Conservation (phyloP, 345 rosid genomes). For the Laguncularia racemosa region DNA sequence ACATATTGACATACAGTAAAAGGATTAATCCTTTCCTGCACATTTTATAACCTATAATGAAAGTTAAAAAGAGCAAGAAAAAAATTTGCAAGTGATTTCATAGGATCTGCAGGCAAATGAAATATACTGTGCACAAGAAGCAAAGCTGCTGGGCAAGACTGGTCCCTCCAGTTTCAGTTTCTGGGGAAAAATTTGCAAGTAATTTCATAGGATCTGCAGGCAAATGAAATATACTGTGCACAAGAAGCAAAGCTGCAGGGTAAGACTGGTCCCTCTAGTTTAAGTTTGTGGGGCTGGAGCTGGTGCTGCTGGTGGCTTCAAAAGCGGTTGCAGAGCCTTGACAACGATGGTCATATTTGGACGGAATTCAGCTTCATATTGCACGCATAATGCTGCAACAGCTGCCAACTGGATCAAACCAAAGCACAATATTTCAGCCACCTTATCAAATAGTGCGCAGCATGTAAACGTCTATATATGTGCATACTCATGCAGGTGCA, state of each 20-base stretch:
- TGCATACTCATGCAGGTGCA: background rate
- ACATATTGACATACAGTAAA: no score
- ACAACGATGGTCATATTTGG: conserved; percentile 98
- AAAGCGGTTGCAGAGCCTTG: conserved; percentile 96
- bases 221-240: no score
- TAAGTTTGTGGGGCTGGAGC: conserved; percentile 18
- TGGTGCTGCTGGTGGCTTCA: conserved; percentile 43
- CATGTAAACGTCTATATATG: background rate
- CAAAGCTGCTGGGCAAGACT: no score
- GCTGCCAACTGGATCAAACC: conserved; percentile 68
- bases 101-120: no score
- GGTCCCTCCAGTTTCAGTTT: conserved; percentile 9
- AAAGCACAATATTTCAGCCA: background rate
- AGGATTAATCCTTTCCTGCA: no score
- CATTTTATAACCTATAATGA: no score
- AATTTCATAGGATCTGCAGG: no score
- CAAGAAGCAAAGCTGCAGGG: no score
- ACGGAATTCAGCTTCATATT: conserved; percentile 95
- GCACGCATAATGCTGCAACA: conserved; percentile 96
- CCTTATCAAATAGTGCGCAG: background rate
- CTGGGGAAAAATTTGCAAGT: no score
- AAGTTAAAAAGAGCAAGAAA: no score
- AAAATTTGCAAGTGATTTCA: no score
- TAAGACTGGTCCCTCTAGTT: background rate
- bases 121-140: no score